A percentile compares a stretch with the other conserved stretches of the same genome.
Evolutionary conservation across 2,329 filamentous ascomycete genomes (phyloP).

Genomic region (Xylariaceae sp.): DNA sequence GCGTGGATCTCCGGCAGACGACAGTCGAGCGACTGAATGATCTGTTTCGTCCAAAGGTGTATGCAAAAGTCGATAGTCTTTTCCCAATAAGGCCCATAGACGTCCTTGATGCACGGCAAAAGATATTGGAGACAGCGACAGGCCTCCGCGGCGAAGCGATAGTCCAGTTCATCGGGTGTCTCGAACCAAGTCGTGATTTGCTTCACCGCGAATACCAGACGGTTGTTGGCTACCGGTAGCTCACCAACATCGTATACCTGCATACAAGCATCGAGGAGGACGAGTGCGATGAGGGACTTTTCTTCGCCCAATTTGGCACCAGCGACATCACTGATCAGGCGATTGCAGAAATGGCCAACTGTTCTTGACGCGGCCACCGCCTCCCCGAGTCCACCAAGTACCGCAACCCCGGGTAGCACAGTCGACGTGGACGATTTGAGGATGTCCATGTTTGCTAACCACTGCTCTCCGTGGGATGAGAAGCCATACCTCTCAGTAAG

Average conservation of each 20-base stretch:
- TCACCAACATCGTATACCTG: conserved; percentile 43
- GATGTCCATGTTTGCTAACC: conserved; percentile 36
- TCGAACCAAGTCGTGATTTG: conserved; percentile 68
- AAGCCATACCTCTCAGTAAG: conserved; percentile 41
- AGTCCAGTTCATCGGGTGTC: conserved; percentile 34
- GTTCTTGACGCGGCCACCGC: conserved; percentile 38
- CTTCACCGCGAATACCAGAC: conserved; percentile 75
- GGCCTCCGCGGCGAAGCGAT: conserved; percentile 40
- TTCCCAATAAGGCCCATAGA: conserved; percentile 87
- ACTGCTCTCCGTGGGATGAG: conserved; percentile 37
- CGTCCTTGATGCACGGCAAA: conserved; percentile 66
- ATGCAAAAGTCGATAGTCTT: conserved; percentile 52
- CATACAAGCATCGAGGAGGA: conserved; percentile 46
- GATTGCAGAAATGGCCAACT: conserved; percentile 49
- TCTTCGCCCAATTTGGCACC: conserved; percentile 36
- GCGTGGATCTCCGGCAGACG: conserved; percentile 59
- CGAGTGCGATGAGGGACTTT: conserved; percentile 40
- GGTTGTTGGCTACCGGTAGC: conserved; percentile 54
- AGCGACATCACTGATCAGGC: conserved; percentile 53
- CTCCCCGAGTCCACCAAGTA: conserved; percentile 46
- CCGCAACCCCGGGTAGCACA: conserved; percentile 39
- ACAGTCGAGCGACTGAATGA: conserved; percentile 33
- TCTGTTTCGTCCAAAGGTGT: conserved; percentile 46
- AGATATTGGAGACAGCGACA: conserved; percentile 53
- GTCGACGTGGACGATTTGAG: conserved; percentile 40